Base-by-base conservation (phyloP, 129 eudicot genomes). In the Solidago caesia region DNA sequence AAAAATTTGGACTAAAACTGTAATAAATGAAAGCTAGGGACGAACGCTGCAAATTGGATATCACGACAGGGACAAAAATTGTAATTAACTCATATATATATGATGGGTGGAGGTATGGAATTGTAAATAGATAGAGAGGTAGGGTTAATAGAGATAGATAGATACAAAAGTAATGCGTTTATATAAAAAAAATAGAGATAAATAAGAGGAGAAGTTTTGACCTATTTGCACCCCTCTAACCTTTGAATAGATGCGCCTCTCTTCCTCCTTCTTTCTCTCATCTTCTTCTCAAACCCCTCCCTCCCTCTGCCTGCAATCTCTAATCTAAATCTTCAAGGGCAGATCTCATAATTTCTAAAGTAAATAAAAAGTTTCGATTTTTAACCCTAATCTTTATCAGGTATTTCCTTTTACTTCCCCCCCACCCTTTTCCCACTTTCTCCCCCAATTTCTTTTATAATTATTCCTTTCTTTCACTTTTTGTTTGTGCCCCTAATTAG, bases 351-450 rank as follows among this genome's bases (percentile, higher is more conserved):
- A 14, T 43, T 44, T 43, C 64, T 29, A 70, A 70, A 64, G 39
- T 33, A 1, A 33, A 0, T 0, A 33, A 33, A 33, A 33, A 33
- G 63, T 73, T 77, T 81, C 78, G 14, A 43, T 55, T 70, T 70
- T 70, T 59, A 47, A 76, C 84, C 80, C 84, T 81, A 81, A 73
- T 73, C 83, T 79, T 75, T 81, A 70, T 27, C 70, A 81, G 85
- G 85, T 81, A 76, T 75, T 27, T 11, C 80, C 21, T 57, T 81
- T 81, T 68, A 16, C 68, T 75, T 64, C 80, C 79, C 80, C 80
- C 77, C 69, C 43, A 64, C 72, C 66, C 64, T 70, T 13, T 65
- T 45, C 27, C n/a, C 27, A 29, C 29, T 55, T 67, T 46, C 27
- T 44, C 44, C 21, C 67, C 49, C 60, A 53, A 51, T 25, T 61